A percentile compares a stretch with the other conserved stretches of the same genome.
Conservation (phyloP, 352 stramenopile genomes). For the Pythium rhizo-oryzae region DNA sequence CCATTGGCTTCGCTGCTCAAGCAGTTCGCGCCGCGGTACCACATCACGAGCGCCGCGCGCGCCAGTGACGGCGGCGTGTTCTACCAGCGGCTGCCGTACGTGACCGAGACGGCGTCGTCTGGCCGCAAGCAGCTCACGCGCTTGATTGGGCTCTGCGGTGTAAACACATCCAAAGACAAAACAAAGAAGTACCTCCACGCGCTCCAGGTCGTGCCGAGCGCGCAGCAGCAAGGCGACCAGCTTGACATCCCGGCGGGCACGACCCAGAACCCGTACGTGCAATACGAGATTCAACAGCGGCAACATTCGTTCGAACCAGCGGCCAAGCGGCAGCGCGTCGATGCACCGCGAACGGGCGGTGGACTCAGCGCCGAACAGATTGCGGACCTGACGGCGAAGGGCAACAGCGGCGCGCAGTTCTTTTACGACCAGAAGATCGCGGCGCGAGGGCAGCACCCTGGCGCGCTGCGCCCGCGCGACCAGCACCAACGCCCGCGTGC, state of each 20-base stretch:
- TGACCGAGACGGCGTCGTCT: constrained; percentile 51
- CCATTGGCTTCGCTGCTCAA: constrained; percentile 40
- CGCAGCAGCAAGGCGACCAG: constrained; percentile 34
- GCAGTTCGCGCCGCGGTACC: constrained; percentile 67
- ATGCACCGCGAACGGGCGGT: constrained; percentile 18
- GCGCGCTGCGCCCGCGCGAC: constrained; percentile 36
- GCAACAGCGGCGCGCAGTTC: constrained; percentile 50
- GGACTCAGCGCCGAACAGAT: constrained; percentile 69
- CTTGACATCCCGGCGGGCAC: constrained; percentile 72
- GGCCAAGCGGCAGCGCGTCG: constrained; percentile 45
- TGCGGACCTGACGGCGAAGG: constrained; percentile 57
- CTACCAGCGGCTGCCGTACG: constrained; percentile 80
- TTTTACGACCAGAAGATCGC: constrained; percentile 79
- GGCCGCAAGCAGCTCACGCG: constrained; percentile 66
- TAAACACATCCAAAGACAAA: constrained; percentile 69
- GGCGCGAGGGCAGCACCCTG: constrained; percentile 50
- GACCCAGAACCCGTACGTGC: constrained; percentile 70
- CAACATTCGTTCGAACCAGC: constrained; percentile 31
- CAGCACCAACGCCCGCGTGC: constrained; percentile 17
- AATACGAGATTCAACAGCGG: constrained; percentile 20
- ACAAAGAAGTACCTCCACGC: constrained; percentile 82
- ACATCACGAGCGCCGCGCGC: constrained; percentile 51
- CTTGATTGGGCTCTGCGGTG: constrained; percentile 67
- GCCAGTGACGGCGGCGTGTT: constrained; percentile 54
- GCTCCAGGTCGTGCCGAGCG: constrained; percentile 56